Base-by-base conservation (phyloP, 306 rosid genomes). In the Lathyrus aphaca region DNA sequence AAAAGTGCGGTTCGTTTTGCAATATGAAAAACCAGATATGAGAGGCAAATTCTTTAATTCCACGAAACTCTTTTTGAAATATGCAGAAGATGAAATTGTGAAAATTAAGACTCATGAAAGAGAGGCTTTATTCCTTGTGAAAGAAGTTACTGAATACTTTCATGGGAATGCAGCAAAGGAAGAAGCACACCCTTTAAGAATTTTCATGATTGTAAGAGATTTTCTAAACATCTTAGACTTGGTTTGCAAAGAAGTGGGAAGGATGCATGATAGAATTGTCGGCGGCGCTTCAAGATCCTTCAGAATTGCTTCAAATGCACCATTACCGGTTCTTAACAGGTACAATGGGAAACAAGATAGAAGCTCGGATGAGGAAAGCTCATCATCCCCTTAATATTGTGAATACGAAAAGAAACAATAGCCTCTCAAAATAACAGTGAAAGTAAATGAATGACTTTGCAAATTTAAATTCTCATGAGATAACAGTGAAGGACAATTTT, bases 211-310 rank as follows among this genome's bases (percentile, higher is more conserved):
- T 61, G 99, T 94, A 25, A 84, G 95, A 73, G 99, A 94, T 77
- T 94, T 94, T 64, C 88, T 94, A 4, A 85, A 81, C 72, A 73
- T 81, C 29, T 62, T 94, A 79, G 99, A 94, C 74, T 86, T 85
- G 54, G 99, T 94, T 59, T 94, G 99, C 96, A 94, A 87, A 74
- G 99, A 94, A 83, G 99, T 94, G 21, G 95, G 94, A 77, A 84
- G 73, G 49, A 78, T 90, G 95, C 97, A 91, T 71, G 97, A 90
- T n/a, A 83, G 86, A 75, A 71, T 88, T 39, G 77, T 87, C 69
- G 81, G 87, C 15, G 98, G 99, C 46, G 85, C 99, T 42, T 86
- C 96, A 38, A 81, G 96, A 74, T 94, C 99, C 46, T 94, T 94
- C 66, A 82, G 96, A 46, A 91, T 94, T 74, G 75, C 96, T 5